phyloP scores from a whole-genome alignment of 192 early-diverging fungal genomes.

The Coemansia sp. region DNA sequence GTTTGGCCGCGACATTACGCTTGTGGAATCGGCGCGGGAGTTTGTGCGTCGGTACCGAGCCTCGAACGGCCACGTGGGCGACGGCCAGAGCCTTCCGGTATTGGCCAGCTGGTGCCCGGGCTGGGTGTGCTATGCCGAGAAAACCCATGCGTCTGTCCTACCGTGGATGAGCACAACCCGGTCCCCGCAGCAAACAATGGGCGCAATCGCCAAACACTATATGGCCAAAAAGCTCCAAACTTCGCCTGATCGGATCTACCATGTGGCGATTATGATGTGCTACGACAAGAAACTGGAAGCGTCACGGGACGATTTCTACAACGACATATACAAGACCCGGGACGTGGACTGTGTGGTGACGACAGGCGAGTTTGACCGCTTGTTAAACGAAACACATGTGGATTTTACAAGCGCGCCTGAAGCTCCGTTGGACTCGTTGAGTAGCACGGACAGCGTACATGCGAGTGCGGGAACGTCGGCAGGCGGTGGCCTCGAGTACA shows the following conservation, averaged over 20 bases:
- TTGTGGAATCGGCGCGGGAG: conserved; percentile 81
- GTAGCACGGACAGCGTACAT: conserved; percentile 38
- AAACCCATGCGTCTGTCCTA: conserved; percentile 87
- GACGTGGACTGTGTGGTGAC: conserved; percentile 98
- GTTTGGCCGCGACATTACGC: conserved; percentile 83
- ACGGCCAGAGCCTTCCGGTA: conserved; percentile 54
- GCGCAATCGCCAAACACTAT: conserved; percentile 84
- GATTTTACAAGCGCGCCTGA: conserved; percentile 55
- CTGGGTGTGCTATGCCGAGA: conserved; percentile 99
- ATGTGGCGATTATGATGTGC: conserved; percentile 96
- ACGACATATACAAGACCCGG: conserved; percentile 72
- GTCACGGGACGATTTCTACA: conserved; percentile 87
- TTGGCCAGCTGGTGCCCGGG: conserved; percentile 70
- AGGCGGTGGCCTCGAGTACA: conserved; percentile 88
- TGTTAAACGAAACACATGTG: conserved; percentile 69
- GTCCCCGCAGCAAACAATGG: conserved; percentile 99
- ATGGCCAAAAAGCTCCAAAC: conserved; percentile 63
- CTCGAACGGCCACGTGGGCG: conserved; percentile 31
- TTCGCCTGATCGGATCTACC: conserved; percentile 78
- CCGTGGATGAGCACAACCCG: conserved; percentile 86
- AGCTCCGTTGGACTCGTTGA: conserved; percentile 57
- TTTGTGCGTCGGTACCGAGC: conserved; percentile 75
- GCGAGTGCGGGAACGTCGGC: conserved; percentile 79
- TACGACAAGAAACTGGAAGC: conserved; percentile 99
- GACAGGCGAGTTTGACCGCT: conserved; percentile 85